These are phyloP conservation scores for Cyclocybe cylindracea DNA, from an alignment of 768 basidiomycete genomes.

Conservation along the genomic window DNA sequence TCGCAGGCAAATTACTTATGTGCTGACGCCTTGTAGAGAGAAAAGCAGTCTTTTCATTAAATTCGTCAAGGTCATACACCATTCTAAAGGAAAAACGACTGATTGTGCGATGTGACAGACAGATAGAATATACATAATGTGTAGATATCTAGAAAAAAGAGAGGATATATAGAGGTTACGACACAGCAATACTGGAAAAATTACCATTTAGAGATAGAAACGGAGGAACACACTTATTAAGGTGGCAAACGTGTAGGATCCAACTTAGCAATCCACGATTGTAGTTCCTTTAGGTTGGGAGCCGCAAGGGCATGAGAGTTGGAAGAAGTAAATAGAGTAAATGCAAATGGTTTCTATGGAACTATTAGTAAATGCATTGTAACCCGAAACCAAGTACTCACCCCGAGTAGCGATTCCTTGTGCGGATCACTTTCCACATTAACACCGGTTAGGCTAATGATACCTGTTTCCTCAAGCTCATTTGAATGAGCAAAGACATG, in stretches of 20 bases:
- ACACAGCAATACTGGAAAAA: slow-evolving; percentile 15
- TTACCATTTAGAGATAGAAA: slow-evolving; percentile 17
- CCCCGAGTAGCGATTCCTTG: slow-evolving; percentile 86
- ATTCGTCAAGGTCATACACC: slow-evolving; percentile 1
- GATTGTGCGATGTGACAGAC: neutral
- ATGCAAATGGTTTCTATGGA: slow-evolving; percentile 76
- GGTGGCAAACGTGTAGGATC: slow-evolving; percentile 73
- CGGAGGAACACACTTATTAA: slow-evolving; percentile 15
- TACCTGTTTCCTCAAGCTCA: slow-evolving; percentile 79
- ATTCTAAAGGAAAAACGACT: slow-evolving; percentile 6
- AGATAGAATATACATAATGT: slow-evolving; percentile 21
- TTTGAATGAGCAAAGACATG: slow-evolving; percentile 83
- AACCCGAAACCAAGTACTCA: slow-evolving; percentile 40
- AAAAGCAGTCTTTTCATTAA: neutral
- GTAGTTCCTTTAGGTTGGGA: slow-evolving; percentile 77
- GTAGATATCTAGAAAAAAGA: slow-evolving; percentile 13
- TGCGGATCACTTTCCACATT: slow-evolving; percentile 85
- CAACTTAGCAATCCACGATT: slow-evolving; percentile 81
- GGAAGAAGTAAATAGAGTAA: slow-evolving; percentile 89
- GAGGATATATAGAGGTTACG: slow-evolving; percentile 6
- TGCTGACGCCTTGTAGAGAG: neutral
- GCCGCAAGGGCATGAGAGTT: slow-evolving; percentile 92
- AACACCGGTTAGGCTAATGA: slow-evolving; percentile 83
- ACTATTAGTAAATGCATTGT: slow-evolving; percentile 1
- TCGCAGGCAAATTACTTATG: no score